Base-by-base conservation (phyloP, 2,329 filamentous ascomycete species). In the Phoma sp. region DNA sequence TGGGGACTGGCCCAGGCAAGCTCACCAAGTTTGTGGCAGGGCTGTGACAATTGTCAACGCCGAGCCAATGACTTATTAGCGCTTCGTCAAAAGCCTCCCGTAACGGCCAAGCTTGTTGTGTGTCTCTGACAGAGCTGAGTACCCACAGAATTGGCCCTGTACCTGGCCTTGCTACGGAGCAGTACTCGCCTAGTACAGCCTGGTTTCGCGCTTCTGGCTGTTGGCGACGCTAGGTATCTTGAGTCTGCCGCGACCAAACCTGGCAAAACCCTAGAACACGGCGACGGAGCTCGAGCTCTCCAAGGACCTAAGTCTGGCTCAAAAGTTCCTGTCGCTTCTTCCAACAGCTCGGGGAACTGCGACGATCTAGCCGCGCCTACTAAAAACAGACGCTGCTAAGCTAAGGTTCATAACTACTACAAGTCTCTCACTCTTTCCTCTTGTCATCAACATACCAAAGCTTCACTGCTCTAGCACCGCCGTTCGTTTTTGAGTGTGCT, bases 191-290 rank as follows among this genome's bases (percentile, higher is more conserved):
- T 55, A 55, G 52, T 11, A 49, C 36, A 41, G 33, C 7, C 7
- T 39, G 37, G 52, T 50, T 4, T 47, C 41, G 51, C 45, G 51
- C 51, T 44, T 54, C 45, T 41, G 23, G 22, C 30, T 51, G 47
- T 56, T 56, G 53, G 47, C 39, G 33, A 52, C 53, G 53, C 53
- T 56, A 56, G 47, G 32, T 33, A 40, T 10, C 33, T 43, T 43
- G 32, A 27, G 53, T 51, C 32, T 43, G 38, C 53, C 44, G 51
- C 42, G 23, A 39, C 53, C 47, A 41, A 45, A 51, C 35, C 38
- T 47, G 47, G 47, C 25, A 47, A 24, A n/a, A 44, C 52, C 52
- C 52, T 55, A 55, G 52, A 55, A 47, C 47, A 42, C 32, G 33
- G 52, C 47, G 38, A 51, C 38, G 18, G 38, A 24, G 53, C 52